Evolutionary conservation across 2,329 filamentous ascomycete genomes (phyloP), one percentile per base, ranked within the genome.

Genomic region (Cytospora leucostoma): DNA sequence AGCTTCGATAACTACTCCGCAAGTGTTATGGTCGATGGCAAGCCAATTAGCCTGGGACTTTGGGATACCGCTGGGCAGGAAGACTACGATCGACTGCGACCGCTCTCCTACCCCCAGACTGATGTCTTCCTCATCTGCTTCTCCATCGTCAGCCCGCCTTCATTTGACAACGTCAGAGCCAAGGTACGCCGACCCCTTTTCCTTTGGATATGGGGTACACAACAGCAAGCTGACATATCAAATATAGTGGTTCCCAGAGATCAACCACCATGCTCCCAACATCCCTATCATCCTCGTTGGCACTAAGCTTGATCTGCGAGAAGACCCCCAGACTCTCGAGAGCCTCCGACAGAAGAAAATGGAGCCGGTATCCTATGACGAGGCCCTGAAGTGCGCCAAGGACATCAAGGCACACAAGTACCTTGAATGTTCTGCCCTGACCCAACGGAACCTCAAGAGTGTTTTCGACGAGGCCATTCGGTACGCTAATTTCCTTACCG

Each of bases 1-100:
- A 97, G 93, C 68, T 98, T 98, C 79, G 94, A 98, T 77, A 99
- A 99, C 82, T 98, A 98, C 83, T 97, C 94, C 44, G 95, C 95
- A 68, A 97, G 93, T 82, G 95, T 99, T 62, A 97, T 97, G 92
- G 95, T 98, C 62, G 95, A 98, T 82, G 93, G 93, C 72, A 96
- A 96, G 82, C 94, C 94, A 66, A 97, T 98, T 80, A 97, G 93
- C 78, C 80, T 99, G 71, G 95, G 94, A 70, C 82, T 99, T 37
- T 98, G 95, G 94, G 94, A 99, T 90, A 99, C 94, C 69, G 94
- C 94, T 70, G 94, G 94, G 74, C 95, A 98, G 82, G 94, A 98
- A 81, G 94, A 98, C 84, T 98, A 98, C 81, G 94, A 98, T 76
- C 86, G 94, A 78, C 84, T 98, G 74, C 89, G 94, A 73, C 94